These are phyloP conservation scores for Trebouxiophyceae sp. DNA, from an alignment of 163 green algal species.

Conservation along the genomic window DNA sequence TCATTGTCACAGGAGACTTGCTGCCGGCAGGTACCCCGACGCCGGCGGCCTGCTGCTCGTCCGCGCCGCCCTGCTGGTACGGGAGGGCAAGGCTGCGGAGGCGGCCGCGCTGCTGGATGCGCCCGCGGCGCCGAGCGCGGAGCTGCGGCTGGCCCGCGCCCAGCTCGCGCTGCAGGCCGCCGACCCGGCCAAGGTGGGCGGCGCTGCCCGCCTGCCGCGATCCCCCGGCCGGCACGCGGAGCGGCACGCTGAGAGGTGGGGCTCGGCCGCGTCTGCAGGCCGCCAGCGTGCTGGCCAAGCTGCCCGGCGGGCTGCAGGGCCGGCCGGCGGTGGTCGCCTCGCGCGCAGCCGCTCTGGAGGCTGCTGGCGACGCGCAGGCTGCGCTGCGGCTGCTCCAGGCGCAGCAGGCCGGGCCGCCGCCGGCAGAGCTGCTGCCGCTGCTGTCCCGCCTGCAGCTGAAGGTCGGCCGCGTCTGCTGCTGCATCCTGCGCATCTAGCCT, in stretches of 20 bases:
- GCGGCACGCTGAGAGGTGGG: no score
- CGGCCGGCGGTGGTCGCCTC: constrained; percentile 47
- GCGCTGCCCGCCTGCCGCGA: no score
- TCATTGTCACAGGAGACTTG: no score
- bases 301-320: neutral
- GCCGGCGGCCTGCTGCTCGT: constrained; percentile 34
- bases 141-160: constrained; percentile 36
- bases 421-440: constrained; percentile 8
- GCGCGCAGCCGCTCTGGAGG: constrained; percentile 44
- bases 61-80: constrained; percentile 40
- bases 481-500: constrained; percentile 2
- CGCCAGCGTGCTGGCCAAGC: neutral
- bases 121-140: neutral
- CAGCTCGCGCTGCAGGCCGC: constrained; percentile 49
- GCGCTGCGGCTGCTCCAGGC: neutral
- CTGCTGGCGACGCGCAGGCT: constrained; percentile 8
- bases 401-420: neutral
- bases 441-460: constrained; percentile 14
- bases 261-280: neutral
- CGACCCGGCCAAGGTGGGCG: constrained; percentile 18
- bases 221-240: no score
- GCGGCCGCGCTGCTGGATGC: constrained; percentile 7
- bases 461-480: constrained; percentile 4
- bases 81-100: constrained; percentile 31
- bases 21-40: constrained; percentile 13